Base-by-base conservation (phyloP, 1,284 basidiomycete species). In the Trichosporon sp. region DNA sequence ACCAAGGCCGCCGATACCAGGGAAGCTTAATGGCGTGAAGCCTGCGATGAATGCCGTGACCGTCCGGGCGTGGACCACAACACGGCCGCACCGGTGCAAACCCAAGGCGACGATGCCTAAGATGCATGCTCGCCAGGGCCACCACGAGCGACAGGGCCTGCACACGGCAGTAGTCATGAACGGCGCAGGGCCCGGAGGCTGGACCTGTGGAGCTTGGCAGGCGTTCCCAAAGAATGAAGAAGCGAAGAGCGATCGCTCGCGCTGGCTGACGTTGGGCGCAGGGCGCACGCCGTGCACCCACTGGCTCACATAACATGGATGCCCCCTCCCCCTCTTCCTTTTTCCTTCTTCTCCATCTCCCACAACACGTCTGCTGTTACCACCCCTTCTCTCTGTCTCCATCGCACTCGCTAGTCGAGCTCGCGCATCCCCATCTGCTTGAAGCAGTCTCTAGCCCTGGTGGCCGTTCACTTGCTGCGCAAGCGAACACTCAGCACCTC, bases 361-460 rank as follows among this genome's bases (percentile, higher is more conserved):
- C 62, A 58, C 32, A 62, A 56, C 66, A 13, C 11, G 15, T 64
- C 47, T 38, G 60, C 66, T 25, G 60, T 44, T 53, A 62, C 64
- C 38, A 66, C 65, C 64, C 51, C 42, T 62, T 35, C 62, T 34
- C 38, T 66, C 32, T 65, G 31, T 62, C 65, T 53, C 56, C 56
- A 23, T 42, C 66, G 62, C 67, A 65, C 71, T 72, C 71, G 71
- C 71, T 68, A 72, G 71, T 60, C 71, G 71, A 72, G 71, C 29
- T 65, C 65, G 67, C 53, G 34, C 44, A 27, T n/a, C 53, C 64
- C 65, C 64, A 29, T 47, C 75, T 74, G 74, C 74, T 75, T 71
- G 74, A 74, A 71, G 73, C 74, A 75, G 71, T 44, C 58, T 53
- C 27, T 58, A 68, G 77, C 76, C 76, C 76, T 47, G 75, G 76